A percentile compares a stretch with the other conserved stretches of the same genome.
These are phyloP conservation scores for Plectosphaerella sp. DNA, from an alignment of 2,329 filamentous ascomycete species.

Conservation along the genomic window DNA sequence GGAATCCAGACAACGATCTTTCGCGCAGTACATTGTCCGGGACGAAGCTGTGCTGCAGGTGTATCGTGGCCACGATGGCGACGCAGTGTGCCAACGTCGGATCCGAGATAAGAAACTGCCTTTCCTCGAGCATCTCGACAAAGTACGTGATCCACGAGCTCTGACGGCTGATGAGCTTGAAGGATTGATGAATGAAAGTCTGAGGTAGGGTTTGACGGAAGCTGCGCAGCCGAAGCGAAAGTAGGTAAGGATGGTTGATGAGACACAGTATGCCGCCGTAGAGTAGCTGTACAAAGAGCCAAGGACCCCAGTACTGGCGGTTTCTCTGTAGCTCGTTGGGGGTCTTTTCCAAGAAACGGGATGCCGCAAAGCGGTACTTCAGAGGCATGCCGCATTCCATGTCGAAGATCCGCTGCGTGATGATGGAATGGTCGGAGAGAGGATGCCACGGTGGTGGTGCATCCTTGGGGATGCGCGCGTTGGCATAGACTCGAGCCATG, in stretches of 20 bases:
- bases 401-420: conserved; percentile 45
- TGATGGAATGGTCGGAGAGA: conserved; percentile 45
- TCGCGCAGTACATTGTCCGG: conserved; percentile 14
- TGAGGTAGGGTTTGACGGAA: conserved; percentile 48
- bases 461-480: conserved; percentile 36
- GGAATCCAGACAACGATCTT: conserved; percentile 18
- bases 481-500: conserved; percentile 40
- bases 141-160: conserved; percentile 50
- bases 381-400: conserved; percentile 46
- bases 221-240: conserved; percentile 46
- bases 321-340: conserved; percentile 35
- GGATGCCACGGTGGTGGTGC: conserved; percentile 35
- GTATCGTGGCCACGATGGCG: conserved; percentile 48
- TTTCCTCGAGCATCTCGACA: conserved; percentile 38
- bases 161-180: conserved; percentile 44
- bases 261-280: conserved; percentile 49
- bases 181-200: conserved; percentile 49
- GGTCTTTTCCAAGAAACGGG: conserved; percentile 36
- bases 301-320: conserved; percentile 49
- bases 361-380: conserved; percentile 43
- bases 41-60: conserved; percentile 48
- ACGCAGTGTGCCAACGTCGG: conserved; percentile 38
- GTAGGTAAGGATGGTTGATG: conserved; percentile 47
- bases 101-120: conserved; percentile 34
- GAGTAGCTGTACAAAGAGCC: conserved; percentile 46